Conservation (phyloP, 31 red algal species). For the Asparagopsis taxiformis region DNA sequence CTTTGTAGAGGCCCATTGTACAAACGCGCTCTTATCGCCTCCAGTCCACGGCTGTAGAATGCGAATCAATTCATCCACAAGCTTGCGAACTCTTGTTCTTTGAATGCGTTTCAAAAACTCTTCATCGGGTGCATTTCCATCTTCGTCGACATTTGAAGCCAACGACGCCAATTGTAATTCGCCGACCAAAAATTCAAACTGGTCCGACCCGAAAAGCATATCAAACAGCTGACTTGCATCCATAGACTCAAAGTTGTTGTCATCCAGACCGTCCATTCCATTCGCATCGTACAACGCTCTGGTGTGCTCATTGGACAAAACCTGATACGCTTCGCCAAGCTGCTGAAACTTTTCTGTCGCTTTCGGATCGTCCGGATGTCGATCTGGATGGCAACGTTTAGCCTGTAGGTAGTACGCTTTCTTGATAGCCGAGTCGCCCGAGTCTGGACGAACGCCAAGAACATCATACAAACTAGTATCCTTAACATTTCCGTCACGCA, state of each 20-base stretch:
- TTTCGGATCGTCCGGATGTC: slow-evolving; percentile 68
- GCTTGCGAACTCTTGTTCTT: slow-evolving; percentile 58
- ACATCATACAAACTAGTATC: slow-evolving; percentile 89
- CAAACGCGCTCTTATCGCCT: slow-evolving; percentile 78
- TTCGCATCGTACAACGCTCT: slow-evolving; percentile 64
- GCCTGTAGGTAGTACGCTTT: slow-evolving; percentile 92
- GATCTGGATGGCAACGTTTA: slow-evolving; percentile 90
- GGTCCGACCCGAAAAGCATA: slow-evolving; percentile 86
- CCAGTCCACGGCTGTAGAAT: slow-evolving; percentile 72
- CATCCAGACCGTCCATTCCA: slow-evolving; percentile 71
- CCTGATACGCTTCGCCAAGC: slow-evolving; percentile 74
- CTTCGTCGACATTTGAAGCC: slow-evolving; percentile 76
- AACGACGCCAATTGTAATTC: slow-evolving; percentile 73
- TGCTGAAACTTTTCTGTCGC: slow-evolving; percentile 78
- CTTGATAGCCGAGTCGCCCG: slow-evolving; percentile 88
- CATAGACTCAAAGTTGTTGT: slow-evolving; percentile 72
- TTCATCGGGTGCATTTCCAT: slow-evolving; percentile 72
- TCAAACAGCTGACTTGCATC: slow-evolving; percentile 76
- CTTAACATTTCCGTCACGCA: slow-evolving; percentile 52
- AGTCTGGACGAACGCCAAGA: slow-evolving; percentile 81
- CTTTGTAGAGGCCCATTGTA: slow-evolving; percentile 78
- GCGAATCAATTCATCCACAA: slow-evolving; percentile 59
- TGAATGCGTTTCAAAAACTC: slow-evolving; percentile 60
- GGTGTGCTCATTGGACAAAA: slow-evolving; percentile 50
- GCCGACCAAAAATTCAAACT: slow-evolving; percentile 89